Conservation (phyloP, 495 filamentous ascomycete genomes). For the Astrothelium subdiscretum region DNA sequence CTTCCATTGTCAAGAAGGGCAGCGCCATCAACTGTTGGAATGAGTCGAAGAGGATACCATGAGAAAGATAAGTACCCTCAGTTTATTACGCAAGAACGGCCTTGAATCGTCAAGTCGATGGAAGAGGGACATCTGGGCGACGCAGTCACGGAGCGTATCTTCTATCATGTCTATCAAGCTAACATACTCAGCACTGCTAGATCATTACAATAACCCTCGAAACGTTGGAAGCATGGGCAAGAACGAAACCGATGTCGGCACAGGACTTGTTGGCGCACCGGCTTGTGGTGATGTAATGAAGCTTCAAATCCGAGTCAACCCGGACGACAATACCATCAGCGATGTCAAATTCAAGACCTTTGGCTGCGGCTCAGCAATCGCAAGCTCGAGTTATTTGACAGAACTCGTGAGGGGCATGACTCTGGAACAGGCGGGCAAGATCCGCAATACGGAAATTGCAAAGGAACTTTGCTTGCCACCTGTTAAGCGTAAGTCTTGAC, state of each 20-base stretch:
- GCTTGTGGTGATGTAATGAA: constrained; percentile 95
- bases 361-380: constrained; percentile 92
- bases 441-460: constrained; percentile 94
- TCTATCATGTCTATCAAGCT: constrained; percentile 22
- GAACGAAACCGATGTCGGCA: constrained; percentile 79
- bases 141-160: background rate
- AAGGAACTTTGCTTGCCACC: constrained; percentile 92
- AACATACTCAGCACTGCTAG: constrained; percentile 48
- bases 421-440: constrained; percentile 80
- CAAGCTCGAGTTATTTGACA: constrained; percentile 78
- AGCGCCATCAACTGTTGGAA: constrained; percentile 18
- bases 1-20: constrained; percentile 27
- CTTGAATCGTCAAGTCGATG: background rate
- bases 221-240: constrained; percentile 92
- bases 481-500: constrained; percentile 64
- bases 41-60: constrained; percentile 42
- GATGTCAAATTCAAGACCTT: constrained; percentile 99
- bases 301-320: constrained; percentile 94
- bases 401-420: constrained; percentile 92
- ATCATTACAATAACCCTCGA: constrained; percentile 87
- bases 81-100: background rate
- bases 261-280: constrained; percentile 92
- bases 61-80: constrained; percentile 46
- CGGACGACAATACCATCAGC: constrained; percentile 72
- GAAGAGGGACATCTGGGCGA: background rate